Evolutionary conservation across 352 stramenopile species (phyloP).

Genomic region (Phytophthora quininea): DNA sequence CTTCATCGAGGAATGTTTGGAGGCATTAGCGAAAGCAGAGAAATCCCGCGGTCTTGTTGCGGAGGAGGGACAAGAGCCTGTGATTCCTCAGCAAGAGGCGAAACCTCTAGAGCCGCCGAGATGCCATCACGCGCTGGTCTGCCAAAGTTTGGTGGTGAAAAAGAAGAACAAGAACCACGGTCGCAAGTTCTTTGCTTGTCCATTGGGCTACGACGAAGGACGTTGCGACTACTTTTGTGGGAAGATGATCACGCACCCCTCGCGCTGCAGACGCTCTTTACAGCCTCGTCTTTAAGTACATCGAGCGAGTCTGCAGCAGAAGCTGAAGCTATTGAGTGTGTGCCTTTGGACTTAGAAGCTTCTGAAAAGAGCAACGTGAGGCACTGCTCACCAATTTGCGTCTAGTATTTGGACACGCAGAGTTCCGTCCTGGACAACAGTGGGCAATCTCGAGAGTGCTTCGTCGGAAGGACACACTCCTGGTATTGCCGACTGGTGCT

Average conservation of each 20-base stretch:
- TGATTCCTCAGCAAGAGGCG: slow-evolving; percentile 3
- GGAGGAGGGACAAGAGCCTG: slow-evolving; percentile 3
- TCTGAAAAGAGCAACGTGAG: slow-evolving; percentile 49
- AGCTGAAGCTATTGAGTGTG: slow-evolving; percentile 42
- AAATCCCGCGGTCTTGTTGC: slow-evolving; percentile 9
- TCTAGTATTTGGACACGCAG: slow-evolving; percentile 84
- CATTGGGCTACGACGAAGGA: slow-evolving; percentile 74
- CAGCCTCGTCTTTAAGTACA: slow-evolving; percentile 13
- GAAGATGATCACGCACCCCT: slow-evolving; percentile 79
- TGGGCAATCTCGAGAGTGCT: slow-evolving; percentile 88
- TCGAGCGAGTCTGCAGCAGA: slow-evolving; percentile 22
- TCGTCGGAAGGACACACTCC: slow-evolving; percentile 67
- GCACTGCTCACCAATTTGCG: slow-evolving; percentile 73
- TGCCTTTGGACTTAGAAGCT: slow-evolving; percentile 58
- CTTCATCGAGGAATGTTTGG: slow-evolving; percentile 82
- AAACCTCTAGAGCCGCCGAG: slow-evolving; percentile 43
- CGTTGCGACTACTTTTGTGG: slow-evolving; percentile 88
- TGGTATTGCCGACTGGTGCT: slow-evolving; percentile 97
- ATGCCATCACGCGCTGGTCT: slow-evolving; percentile 71
- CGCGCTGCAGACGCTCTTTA: slow-evolving; percentile 63
- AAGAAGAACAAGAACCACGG: slow-evolving; percentile 89
- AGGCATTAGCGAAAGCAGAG: slow-evolving; percentile 54
- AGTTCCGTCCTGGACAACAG: slow-evolving; percentile 80
- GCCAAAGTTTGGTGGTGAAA: slow-evolving; percentile 71
- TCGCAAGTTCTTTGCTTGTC: slow-evolving; percentile 74